A percentile compares a stretch with the other conserved stretches of the same genome.
Conservation (phyloP, 495 filamentous ascomycete genomes). For the Bryoglossum gracile region DNA sequence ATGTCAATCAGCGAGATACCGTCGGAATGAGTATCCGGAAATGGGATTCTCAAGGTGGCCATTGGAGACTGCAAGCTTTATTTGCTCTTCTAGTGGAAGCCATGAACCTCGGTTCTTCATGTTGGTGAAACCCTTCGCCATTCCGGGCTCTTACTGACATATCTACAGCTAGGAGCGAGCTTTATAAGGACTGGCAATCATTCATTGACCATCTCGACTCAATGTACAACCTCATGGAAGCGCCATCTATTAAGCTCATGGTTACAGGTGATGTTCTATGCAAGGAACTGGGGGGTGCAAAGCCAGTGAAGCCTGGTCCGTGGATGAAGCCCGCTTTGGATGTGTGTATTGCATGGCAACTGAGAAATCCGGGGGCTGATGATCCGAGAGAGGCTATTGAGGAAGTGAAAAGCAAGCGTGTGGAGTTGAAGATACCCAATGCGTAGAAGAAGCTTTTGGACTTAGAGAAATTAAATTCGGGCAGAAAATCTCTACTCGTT, state of each 20-base stretch:
- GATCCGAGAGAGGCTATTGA: slow-evolving; percentile 56
- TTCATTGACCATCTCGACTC: slow-evolving; percentile 49
- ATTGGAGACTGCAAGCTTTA: slow-evolving; percentile 72
- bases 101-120: slow-evolving; percentile 25
- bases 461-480: too few species aligned
- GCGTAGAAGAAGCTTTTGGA: too few species aligned
- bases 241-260: slow-evolving; percentile 46
- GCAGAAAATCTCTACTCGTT: too few species aligned
- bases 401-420: slow-evolving; percentile 46
- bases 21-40: slow-evolving; percentile 72
- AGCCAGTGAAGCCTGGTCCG: slow-evolving; percentile 53
- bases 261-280: slow-evolving; percentile 61
- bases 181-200: slow-evolving; percentile 42
- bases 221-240: slow-evolving; percentile 44
- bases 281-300: slow-evolving; percentile 44
- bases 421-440: slow-evolving; percentile 46
- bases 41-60: slow-evolving; percentile 53
- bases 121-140: not conserved
- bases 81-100: slow-evolving; percentile 63
- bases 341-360: slow-evolving; percentile 73
- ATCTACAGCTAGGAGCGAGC: slow-evolving; percentile 23
- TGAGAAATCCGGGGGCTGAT: slow-evolving; percentile 60
- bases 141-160: not conserved
- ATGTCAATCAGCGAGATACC: slow-evolving; percentile 31
- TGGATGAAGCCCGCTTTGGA: slow-evolving; percentile 75